A percentile compares a stretch with the other conserved stretches of the same genome.
Conservation (phyloP, 805 yeast genomes). For the Zygoascus biomembranicola region DNA sequence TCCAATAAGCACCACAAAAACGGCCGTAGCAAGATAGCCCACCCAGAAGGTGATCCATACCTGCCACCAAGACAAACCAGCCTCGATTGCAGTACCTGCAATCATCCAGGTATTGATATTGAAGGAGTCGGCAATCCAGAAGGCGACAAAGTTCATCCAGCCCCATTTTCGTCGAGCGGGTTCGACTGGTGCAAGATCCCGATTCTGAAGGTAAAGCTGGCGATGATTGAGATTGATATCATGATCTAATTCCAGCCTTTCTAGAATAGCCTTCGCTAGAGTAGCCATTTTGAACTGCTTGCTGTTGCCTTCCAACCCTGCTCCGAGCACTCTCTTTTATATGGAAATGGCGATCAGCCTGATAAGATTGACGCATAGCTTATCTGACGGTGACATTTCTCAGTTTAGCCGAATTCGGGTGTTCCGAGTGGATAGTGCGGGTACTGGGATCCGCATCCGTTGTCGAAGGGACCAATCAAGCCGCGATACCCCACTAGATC, state of each 20-base stretch:
- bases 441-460: neutral
- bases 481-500: too few species aligned
- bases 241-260: conserved; percentile 23
- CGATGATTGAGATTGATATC: conserved; percentile 39
- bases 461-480: too few species aligned
- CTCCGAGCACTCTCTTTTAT: too few species aligned
- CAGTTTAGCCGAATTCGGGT: neutral
- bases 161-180: conserved; percentile 69
- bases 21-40: conserved; percentile 67
- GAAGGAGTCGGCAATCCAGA: conserved; percentile 87
- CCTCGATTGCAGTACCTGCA: conserved; percentile 74
- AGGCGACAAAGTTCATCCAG: conserved; percentile 71
- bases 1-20: conserved; percentile 62
- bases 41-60: conserved; percentile 85
- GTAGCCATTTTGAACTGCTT: neutral
- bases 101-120: conserved; percentile 89
- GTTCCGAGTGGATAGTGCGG: neutral
- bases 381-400: neutral
- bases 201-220: conserved; percentile 62
- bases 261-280: neutral
- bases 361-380: neutral
- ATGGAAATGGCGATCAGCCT: too few species aligned
- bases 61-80: conserved; percentile 85
- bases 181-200: conserved; percentile 76
- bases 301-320: neutral